phyloP scores from a whole-genome alignment of 257 asterid species.

The Parsonsia alboflavescens region DNA sequence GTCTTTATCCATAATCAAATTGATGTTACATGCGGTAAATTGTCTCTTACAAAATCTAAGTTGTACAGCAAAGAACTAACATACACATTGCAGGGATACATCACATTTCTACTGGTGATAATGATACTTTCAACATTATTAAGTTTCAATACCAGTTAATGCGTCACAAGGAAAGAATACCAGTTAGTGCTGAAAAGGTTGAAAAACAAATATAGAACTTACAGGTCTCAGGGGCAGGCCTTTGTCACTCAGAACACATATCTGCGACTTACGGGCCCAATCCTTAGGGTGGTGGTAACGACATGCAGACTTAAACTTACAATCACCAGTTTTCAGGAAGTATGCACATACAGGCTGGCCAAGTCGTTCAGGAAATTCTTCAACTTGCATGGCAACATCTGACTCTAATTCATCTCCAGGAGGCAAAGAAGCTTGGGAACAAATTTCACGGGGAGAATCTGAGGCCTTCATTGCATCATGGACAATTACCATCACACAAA shows the following conservation, averaged over 20 bases:
- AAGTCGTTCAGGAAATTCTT: constrained; percentile 48
- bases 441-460: constrained; percentile 13
- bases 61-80: background rate
- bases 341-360: constrained; percentile 41
- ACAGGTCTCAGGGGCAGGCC: constrained; percentile 60
- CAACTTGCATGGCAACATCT: constrained; percentile 8
- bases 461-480: constrained; percentile 20
- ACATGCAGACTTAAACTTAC: constrained; percentile 36
- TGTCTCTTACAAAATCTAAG: background rate
- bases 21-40: background rate
- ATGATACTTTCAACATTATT: background rate
- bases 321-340: constrained; percentile 45
- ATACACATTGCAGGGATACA: background rate
- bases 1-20: background rate
- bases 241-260: constrained; percentile 32
- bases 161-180: background rate
- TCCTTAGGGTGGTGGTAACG: constrained; percentile 45
- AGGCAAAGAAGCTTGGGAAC: constrained; percentile 11
- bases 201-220: constrained; percentile 24
- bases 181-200: constrained; percentile 7
- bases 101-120: background rate
- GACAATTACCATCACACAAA: constrained; percentile 1
- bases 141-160: background rate
- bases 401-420: constrained; percentile 8
- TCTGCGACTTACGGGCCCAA: constrained; percentile 13